Base-by-base conservation (phyloP, 2,329 filamentous ascomycete genomes). In the Pleoardoris graminearum region DNA sequence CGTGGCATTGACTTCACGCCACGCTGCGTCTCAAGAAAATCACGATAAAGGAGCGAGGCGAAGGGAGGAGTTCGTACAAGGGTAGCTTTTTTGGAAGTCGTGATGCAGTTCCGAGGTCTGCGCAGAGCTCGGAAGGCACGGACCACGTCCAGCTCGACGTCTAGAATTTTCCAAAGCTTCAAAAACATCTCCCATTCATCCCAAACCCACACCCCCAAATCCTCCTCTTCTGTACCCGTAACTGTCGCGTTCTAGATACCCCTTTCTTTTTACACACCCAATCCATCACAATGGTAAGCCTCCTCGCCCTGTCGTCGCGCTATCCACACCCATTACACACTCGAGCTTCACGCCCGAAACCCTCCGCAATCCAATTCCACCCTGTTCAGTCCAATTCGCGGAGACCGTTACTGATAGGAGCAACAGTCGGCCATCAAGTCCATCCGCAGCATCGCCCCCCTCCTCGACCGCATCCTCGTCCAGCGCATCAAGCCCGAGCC, bases 401-500 rank as follows among this genome's bases (percentile, higher is more conserved):
- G 27, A 29, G 27, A 29, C 12, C 27, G 12, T 12, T 12, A 10
- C 30, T 14, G n/a, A 10, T 17, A 36, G 8, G 14, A 6, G 27
- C 17, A 35, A 16, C 51, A 71, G 68, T 71, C 77, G 66, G 84
- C 92, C 63, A 85, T 97, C 81, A 94, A 93, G 78, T 95, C 89
- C 76, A 92, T 99, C 85, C 94, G 93, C 80, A 87, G 87, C 71
- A 92, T 99, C 69, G 89, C 88, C 55, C 94, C 94, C 59, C 92
- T 99, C 66, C 87, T 99, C 78, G 94, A 99, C 86, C 93, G 94
- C 70, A 91, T 99, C 67, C 88, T 99, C 61, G 91, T 99, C 66
- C 94, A 99, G 86, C 91, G 94, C 79, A 80, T 97, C 80, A 97
- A 97, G 83, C 90, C 93, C 71, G 93, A 97, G 80, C 78, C 91